phyloP scores from a whole-genome alignment of 116 monocot species.

The Cymodocea nodosa region DNA sequence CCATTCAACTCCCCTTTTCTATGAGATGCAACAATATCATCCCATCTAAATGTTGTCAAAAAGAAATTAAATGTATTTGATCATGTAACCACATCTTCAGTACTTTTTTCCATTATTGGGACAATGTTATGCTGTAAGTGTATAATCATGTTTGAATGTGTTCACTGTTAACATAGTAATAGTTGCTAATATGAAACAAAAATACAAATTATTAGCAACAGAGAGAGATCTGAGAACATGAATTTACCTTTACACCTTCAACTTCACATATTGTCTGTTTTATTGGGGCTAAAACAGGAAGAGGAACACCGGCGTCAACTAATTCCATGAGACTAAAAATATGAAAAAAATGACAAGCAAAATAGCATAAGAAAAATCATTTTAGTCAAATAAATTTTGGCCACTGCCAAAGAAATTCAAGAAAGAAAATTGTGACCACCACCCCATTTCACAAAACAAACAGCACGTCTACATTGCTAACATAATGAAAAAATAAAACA shows the following conservation, averaged over 20 bases:
- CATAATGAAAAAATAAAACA: background rate
- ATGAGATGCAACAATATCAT: too few species aligned
- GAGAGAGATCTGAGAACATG: background rate
- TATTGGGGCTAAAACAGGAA: slow-evolving; percentile 47
- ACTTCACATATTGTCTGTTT: slow-evolving; percentile 62
- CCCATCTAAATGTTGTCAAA: too few species aligned
- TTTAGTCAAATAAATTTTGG: background rate
- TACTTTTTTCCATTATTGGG: too few species aligned
- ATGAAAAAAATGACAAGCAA: background rate
- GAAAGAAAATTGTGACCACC: background rate
- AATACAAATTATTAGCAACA: background rate
- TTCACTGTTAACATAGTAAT: background rate
- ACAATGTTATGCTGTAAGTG: too few species aligned
- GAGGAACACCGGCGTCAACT: slow-evolving; percentile 78
- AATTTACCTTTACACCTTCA: slow-evolving; percentile 79
- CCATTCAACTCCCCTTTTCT: too few species aligned
- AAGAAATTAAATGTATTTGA: too few species aligned
- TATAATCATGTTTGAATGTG: background rate
- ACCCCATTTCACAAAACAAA: background rate
- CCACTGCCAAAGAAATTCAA: too few species aligned
- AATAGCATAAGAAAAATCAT: slow-evolving; percentile 1
- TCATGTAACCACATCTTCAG: too few species aligned
- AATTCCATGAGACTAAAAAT: slow-evolving; percentile 65
- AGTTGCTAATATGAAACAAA: background rate
- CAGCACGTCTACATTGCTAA: background rate